Percentiles rank a stretch among this genome's conserved stretches.
phyloP scores from a whole-genome alignment of 2,329 filamentous ascomycete species.

The Periconia digitata region DNA sequence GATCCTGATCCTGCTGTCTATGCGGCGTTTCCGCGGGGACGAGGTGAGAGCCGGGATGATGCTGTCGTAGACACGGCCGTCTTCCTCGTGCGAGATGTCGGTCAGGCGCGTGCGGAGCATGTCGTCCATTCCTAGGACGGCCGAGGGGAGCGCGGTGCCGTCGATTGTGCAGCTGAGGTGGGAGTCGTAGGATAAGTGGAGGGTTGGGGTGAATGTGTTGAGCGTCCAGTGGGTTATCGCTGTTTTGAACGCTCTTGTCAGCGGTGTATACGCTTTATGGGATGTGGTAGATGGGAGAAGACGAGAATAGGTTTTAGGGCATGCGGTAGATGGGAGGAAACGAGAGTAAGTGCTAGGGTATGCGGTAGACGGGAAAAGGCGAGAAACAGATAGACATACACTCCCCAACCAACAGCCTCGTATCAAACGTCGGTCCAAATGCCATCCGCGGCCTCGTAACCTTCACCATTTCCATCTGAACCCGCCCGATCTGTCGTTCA shows the following conservation, averaged over 20 bases:
- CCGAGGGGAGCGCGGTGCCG: constrained; percentile 13
- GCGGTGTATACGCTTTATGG: constrained; percentile 3
- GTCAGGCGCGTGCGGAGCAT: constrained; percentile 30
- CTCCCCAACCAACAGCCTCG: constrained; percentile 19
- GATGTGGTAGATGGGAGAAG: no score
- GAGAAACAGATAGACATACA: constrained; percentile 14
- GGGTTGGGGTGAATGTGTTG: constrained; percentile 31
- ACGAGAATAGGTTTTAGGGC: neutral
- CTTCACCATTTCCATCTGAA: neutral
- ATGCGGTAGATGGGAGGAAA: neutral
- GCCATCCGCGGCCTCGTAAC: constrained; percentile 6
- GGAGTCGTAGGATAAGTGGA: constrained; percentile 35
- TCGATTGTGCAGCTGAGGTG: constrained; percentile 30
- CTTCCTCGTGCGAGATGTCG: constrained; percentile 29
- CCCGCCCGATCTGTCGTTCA: neutral
- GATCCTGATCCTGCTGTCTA: constrained; percentile 14
- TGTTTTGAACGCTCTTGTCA: constrained; percentile 7
- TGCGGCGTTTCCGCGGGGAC: neutral
- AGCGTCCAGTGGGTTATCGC: constrained; percentile 29
- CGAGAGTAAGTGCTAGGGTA: neutral
- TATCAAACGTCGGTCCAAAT: constrained; percentile 12
- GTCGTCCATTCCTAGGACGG: constrained; percentile 24
- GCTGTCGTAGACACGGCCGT: constrained; percentile 18
- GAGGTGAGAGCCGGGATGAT: constrained; percentile 8
- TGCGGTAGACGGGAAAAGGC: neutral